phyloP scores from a whole-genome alignment of 75 land plant genomes.

The Selaginella moellendorffii region DNA sequence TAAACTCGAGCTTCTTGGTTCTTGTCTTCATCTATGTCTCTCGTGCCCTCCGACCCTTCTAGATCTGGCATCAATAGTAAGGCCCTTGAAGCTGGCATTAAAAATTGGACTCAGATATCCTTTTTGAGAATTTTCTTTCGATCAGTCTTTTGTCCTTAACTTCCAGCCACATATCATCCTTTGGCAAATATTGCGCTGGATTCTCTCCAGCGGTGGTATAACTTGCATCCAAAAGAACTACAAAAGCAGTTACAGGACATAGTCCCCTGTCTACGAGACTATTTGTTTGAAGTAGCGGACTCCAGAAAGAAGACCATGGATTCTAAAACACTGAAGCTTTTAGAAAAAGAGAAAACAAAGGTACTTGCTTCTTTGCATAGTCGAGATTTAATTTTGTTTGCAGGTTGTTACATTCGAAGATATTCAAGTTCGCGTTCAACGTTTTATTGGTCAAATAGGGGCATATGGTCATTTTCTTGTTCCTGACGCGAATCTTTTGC shows the following conservation, averaged over 20 bases:
- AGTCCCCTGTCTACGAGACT: constrained; percentile 26
- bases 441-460: constrained; percentile 31
- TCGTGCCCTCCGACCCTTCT: constrained; percentile 31
- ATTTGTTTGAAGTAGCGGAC: constrained; percentile 12
- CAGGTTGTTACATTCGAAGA: constrained; percentile 25
- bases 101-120: constrained; percentile 38
- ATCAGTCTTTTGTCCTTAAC: background rate
- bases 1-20: constrained; percentile 33
- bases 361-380: no score
- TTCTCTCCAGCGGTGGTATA: constrained; percentile 30
- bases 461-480: constrained; percentile 25
- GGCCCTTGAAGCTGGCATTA: constrained; percentile 24
- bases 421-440: constrained; percentile 21
- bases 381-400: no score
- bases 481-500: constrained; percentile 25
- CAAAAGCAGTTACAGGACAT: constrained; percentile 21
- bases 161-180: constrained; percentile 18
- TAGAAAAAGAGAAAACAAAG: no score
- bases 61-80: constrained; percentile 17
- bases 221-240: constrained; percentile 14
- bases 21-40: constrained; percentile 34
- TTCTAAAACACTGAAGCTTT: constrained; percentile 6
- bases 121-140: background rate
- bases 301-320: background rate
- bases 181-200: constrained; percentile 32